These are phyloP conservation scores for Quercus bicolor DNA, from an alignment of 306 rosid genomes.

Conservation along the genomic window DNA sequence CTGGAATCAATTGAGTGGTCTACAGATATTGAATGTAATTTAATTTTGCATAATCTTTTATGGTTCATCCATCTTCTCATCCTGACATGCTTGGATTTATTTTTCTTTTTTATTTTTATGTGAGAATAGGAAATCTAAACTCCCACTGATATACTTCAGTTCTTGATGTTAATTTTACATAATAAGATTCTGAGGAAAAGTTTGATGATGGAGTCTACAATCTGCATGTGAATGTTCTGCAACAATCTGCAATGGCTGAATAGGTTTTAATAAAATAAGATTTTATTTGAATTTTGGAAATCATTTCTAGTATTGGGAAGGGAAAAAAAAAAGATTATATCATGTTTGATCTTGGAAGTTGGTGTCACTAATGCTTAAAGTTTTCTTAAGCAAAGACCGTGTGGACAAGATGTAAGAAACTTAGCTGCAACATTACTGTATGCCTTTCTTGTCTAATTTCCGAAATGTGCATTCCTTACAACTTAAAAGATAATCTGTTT, in stretches of 20 bases:
- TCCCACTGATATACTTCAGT: background rate
- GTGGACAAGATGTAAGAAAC: background rate
- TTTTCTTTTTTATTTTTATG: background rate
- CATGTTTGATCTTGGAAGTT: background rate
- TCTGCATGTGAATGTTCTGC: background rate
- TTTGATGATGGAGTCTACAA: background rate
- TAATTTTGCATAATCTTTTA: background rate
- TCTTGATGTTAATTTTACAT: background rate
- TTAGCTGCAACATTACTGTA: background rate
- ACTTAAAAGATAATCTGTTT: background rate
- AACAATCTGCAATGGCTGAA: background rate
- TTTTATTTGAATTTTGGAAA: background rate
- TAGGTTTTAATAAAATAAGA: background rate
- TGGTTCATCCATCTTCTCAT: background rate
- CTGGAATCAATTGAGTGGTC: conserved; percentile 55
- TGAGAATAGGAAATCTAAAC: background rate
- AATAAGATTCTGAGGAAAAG: background rate
- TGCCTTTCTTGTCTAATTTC: background rate
- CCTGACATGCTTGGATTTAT: background rate
- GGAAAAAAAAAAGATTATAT: background rate
- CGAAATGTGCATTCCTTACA: background rate
- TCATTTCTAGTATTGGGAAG: background rate
- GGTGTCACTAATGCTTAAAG: background rate
- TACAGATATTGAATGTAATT: conserved; percentile 46
- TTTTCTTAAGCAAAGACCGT: background rate